These are phyloP conservation scores for Candida ortonii DNA, from an alignment of 805 yeast species.

Conservation along the genomic window DNA sequence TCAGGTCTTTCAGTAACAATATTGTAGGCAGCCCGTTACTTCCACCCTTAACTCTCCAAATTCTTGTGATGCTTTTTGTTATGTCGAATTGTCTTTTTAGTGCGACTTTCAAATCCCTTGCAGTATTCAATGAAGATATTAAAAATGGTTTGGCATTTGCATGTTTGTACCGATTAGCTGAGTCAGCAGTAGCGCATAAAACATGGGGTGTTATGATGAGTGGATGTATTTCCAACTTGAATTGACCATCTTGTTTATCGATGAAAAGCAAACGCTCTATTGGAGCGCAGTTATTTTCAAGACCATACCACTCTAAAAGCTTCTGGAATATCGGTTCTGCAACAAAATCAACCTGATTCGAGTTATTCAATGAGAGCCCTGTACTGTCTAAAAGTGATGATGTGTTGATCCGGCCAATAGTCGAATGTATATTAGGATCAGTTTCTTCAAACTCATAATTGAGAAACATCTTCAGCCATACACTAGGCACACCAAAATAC, in stretches of 20 bases:
- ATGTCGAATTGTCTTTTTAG: conserved; percentile 23
- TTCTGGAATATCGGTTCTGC: conserved; percentile 43
- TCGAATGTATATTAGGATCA: conserved; percentile 25
- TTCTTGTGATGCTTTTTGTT: conserved; percentile 14
- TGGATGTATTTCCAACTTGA: conserved; percentile 27
- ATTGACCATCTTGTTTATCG: conserved; percentile 23
- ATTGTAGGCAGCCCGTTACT: conserved; percentile 18
- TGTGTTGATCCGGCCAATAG: conserved; percentile 49
- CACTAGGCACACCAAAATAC: conserved; percentile 47
- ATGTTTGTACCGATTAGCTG: conserved; percentile 27
- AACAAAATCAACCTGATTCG: conserved; percentile 33
- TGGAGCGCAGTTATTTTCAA: conserved; percentile 37
- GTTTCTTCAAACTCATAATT: conserved; percentile 30
- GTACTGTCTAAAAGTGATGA: conserved; percentile 40
- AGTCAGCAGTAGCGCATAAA: conserved; percentile 22
- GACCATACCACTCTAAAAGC: conserved; percentile 54
- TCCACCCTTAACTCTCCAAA: conserved; percentile 26
- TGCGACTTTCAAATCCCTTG: conserved; percentile 27
- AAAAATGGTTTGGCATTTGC: conserved; percentile 37
- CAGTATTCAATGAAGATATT: conserved; percentile 33
- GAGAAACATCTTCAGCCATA: conserved; percentile 43
- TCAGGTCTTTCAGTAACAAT: conserved; percentile 18
- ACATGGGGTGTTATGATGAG: conserved; percentile 28
- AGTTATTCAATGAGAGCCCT: conserved; percentile 37
- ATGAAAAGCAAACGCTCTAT: conserved; percentile 36